Percentiles rank a stretch among this genome's conserved stretches.
Conservation (phyloP, 1,139 yeast species). For the Candida anutae region DNA sequence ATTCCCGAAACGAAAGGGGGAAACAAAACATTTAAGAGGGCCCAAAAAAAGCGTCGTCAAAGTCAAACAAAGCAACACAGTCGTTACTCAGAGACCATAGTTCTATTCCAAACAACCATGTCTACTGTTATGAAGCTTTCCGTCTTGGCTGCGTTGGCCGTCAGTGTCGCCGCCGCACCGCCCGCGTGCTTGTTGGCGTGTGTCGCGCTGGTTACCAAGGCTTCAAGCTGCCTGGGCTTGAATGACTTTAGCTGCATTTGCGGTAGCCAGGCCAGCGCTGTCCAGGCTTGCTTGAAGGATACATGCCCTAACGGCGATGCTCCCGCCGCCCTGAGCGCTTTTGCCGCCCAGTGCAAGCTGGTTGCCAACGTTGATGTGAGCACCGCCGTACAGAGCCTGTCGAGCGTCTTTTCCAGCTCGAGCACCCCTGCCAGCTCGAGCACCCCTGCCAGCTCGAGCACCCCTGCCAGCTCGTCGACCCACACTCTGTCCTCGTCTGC, state of each 20-base stretch:
- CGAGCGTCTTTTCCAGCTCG: slow-evolving; percentile 16
- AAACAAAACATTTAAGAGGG: no score
- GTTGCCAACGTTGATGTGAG: slow-evolving; percentile 11
- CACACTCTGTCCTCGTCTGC: slow-evolving; percentile 12
- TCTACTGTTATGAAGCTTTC: no score
- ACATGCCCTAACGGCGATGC: slow-evolving; percentile 60
- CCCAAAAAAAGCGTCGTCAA: slow-evolving; percentile 1
- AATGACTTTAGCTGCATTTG: slow-evolving; percentile 63
- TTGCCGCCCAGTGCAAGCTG: slow-evolving; percentile 46
- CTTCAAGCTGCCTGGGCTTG: slow-evolving; percentile 48
- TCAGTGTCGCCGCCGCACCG: slow-evolving; percentile 59
- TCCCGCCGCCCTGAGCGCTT: slow-evolving; percentile 49
- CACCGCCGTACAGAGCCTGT: slow-evolving; percentile 11
- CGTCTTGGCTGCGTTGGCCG: slow-evolving; percentile 42
- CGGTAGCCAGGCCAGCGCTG: slow-evolving; percentile 38
- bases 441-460: slow-evolving; percentile 11
- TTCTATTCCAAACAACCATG: no score
- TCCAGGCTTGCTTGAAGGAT: slow-evolving; percentile 52
- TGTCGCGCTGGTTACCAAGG: slow-evolving; percentile 60
- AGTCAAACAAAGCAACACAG: slow-evolving; percentile 1
- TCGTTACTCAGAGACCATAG: background rate
- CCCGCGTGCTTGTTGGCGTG: slow-evolving; percentile 90
- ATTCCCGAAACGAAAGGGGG: no score
- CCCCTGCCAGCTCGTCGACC: slow-evolving; percentile 1
- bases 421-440: slow-evolving; percentile 18